Percentiles rank a stretch among this genome's conserved stretches.
Conservation (phyloP, 768 basidiomycete genomes). For the Tulasnella sp. region DNA sequence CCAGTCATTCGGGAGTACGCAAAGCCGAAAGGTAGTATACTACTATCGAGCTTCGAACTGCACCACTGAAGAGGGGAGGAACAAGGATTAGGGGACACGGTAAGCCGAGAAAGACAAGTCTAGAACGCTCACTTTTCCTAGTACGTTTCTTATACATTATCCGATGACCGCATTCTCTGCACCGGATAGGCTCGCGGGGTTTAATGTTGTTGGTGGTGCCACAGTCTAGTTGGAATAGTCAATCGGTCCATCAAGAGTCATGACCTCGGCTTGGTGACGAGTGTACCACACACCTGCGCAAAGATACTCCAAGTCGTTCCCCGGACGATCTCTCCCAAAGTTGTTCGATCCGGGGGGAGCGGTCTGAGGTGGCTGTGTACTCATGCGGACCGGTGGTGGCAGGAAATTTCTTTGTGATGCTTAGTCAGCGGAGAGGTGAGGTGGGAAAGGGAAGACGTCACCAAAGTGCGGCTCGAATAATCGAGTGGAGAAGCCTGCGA, state of each 20-base stretch:
- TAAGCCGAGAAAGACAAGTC: background rate
- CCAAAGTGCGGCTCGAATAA: too few relatives aligned
- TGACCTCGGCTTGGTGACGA: background rate
- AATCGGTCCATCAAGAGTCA: background rate
- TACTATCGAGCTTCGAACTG: slow-evolving; percentile 69
- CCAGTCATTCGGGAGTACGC: background rate
- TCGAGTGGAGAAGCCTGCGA: too few relatives aligned
- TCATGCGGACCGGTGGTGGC: too few relatives aligned
- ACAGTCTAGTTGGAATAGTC: slow-evolving; percentile 46
- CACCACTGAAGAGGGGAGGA: slow-evolving; percentile 45
- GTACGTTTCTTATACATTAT: slow-evolving; percentile 99
- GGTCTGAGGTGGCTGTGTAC: too few relatives aligned
- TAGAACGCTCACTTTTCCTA: slow-evolving; percentile 59
- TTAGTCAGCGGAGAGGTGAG: too few relatives aligned
- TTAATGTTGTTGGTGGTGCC: slow-evolving; percentile 86
- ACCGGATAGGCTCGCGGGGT: slow-evolving; percentile 84
- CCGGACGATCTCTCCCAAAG: too few relatives aligned
- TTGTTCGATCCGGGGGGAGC: too few relatives aligned
- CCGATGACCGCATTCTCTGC: slow-evolving; percentile 91
- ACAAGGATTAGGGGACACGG: slow-evolving; percentile 1
- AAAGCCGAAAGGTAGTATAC: background rate
- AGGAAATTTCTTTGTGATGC: too few relatives aligned
- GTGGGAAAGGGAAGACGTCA: too few relatives aligned
- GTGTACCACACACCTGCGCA: slow-evolving; percentile 59
- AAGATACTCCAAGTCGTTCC: slow-evolving; percentile 63